Percentiles rank a stretch among this genome's conserved stretches.
Evolutionary conservation across 1,139 yeast genomes (phyloP).

Genomic region (Hemisphaericaspora lyxosophila): DNA sequence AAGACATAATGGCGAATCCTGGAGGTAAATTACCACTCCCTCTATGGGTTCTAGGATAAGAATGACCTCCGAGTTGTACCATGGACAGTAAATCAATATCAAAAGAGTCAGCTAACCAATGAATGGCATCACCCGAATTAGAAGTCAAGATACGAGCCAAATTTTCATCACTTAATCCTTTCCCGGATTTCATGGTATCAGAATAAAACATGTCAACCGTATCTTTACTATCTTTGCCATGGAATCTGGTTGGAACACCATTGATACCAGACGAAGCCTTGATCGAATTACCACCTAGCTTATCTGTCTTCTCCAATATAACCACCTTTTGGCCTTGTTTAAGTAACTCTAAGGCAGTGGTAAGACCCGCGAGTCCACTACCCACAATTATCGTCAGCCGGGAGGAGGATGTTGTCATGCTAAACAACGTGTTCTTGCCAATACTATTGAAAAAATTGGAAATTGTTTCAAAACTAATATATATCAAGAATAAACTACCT

Average conservation of each 20-base stretch:
- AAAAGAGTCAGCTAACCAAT: constrained; percentile 29
- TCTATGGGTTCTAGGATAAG: constrained; percentile 38
- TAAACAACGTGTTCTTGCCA: background rate
- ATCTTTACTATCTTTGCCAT: constrained; percentile 22
- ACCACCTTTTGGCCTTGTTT: constrained; percentile 25
- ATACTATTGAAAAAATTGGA: background rate
- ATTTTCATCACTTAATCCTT: constrained; percentile 23
- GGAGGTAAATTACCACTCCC: constrained; percentile 35
- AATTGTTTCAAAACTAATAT: constrained; percentile 1
- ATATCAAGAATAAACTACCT: constrained; percentile 10
- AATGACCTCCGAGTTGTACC: constrained; percentile 37
- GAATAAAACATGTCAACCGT: constrained; percentile 22
- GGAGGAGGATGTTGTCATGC: background rate
- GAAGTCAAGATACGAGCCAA: constrained; percentile 28
- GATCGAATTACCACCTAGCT: constrained; percentile 38
- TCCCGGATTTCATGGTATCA: constrained; percentile 36
- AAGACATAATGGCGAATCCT: constrained; percentile 35
- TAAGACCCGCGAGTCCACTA: constrained; percentile 39
- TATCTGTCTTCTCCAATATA: constrained; percentile 31
- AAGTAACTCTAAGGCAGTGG: constrained; percentile 29
- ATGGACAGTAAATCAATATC: constrained; percentile 30
- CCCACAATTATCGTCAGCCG: constrained; percentile 28
- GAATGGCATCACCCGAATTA: constrained; percentile 30
- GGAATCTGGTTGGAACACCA: constrained; percentile 35
- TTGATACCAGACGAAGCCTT: constrained; percentile 44